Evolutionary conservation across 2,329 filamentous ascomycete species (phyloP).

Genomic region (Bipolaris oryzae): DNA sequence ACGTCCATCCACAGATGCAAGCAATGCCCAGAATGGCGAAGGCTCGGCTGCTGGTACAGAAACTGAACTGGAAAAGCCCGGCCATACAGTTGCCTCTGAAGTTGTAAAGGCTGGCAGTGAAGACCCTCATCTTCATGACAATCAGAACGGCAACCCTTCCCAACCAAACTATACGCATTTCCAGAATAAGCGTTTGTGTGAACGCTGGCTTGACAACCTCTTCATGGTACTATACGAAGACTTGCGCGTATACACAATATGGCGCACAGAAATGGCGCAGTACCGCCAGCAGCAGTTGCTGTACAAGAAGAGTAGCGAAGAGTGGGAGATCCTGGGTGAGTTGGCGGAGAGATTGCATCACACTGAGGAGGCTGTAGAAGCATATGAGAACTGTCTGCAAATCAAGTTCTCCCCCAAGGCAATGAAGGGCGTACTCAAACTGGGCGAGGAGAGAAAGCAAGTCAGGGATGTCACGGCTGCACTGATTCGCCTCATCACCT

Average conservation of each 20-base stretch:
- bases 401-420: slow-evolving; percentile 94
- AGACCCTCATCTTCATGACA: slow-evolving; percentile 49
- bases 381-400: slow-evolving; percentile 84
- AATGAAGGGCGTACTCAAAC: slow-evolving; percentile 79
- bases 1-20: slow-evolving; percentile 26
- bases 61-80: slow-evolving; percentile 72
- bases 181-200: slow-evolving; percentile 95
- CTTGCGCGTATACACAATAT: slow-evolving; percentile 97
- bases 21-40: slow-evolving; percentile 39
- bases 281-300: slow-evolving; percentile 91
- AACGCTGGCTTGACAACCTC: slow-evolving; percentile 96
- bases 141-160: slow-evolving; percentile 49
- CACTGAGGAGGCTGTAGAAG: slow-evolving; percentile 87
- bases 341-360: slow-evolving; percentile 93
- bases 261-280: slow-evolving; percentile 97
- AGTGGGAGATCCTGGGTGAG: slow-evolving; percentile 97
- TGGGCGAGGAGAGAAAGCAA: slow-evolving; percentile 78
- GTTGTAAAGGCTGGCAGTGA: slow-evolving; percentile 78
- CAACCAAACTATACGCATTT: slow-evolving; percentile 84
- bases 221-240: slow-evolving; percentile 99
- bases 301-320: slow-evolving; percentile 95
- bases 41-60: slow-evolving; percentile 34
- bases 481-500: slow-evolving; percentile 90
- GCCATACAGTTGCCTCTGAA: slow-evolving; percentile 76
- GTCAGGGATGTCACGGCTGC: slow-evolving; percentile 80